Base-by-base conservation (phyloP, 768 basidiomycete species). In the Termitomyces titanicus region DNA sequence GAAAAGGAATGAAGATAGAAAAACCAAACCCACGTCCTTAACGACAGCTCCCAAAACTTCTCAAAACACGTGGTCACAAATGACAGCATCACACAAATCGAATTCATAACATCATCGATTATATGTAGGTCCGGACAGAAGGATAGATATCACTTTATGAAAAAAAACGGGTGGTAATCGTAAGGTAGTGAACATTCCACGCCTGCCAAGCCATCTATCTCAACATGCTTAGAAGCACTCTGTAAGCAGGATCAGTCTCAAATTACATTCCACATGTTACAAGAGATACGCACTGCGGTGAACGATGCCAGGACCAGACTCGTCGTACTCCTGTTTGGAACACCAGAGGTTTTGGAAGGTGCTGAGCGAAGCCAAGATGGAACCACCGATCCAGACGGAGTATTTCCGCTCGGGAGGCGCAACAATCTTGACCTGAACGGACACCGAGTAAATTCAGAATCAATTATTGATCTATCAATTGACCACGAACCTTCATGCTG, bases 271-370 rank as follows among this genome's bases (percentile, higher is more conserved):
- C 10, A 22, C 1, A 20, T n/a, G 24, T 22, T 18, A 52, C 27
- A 27, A 1, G 18, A 25, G n/a, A 47, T 61, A 79, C 81, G 58
- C 69, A 84, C 83, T 88, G 78, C 87, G 88, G 65, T 89, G 88
- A 62, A 89, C 86, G 58, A 90, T 89, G 54, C 81, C 84, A 59
- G 88, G 88, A 44, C 88, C 88, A 53, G 80, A 81, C 71, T 91
- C 92, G 70, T 94, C 92, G 74, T 94, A 94, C 76, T 94, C 93
- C 66, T 92, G 89, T 74, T 92, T 92, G 55, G 87, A 86, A 74
- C 88, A 88, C 93, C 94, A 97, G 74, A 95, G 76, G 70, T 94
- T 94, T 79, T 96, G 94, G 94, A 96, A 96, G 63, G 94, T 95
- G 67, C 84, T 88, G 47, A 97, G 82, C 31, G 92, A 94, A 43